Percentiles rank a stretch among this genome's conserved stretches.
These are phyloP conservation scores for Phialophora expanda DNA, from an alignment of 2,329 filamentous ascomycete species.

Conservation along the genomic window DNA sequence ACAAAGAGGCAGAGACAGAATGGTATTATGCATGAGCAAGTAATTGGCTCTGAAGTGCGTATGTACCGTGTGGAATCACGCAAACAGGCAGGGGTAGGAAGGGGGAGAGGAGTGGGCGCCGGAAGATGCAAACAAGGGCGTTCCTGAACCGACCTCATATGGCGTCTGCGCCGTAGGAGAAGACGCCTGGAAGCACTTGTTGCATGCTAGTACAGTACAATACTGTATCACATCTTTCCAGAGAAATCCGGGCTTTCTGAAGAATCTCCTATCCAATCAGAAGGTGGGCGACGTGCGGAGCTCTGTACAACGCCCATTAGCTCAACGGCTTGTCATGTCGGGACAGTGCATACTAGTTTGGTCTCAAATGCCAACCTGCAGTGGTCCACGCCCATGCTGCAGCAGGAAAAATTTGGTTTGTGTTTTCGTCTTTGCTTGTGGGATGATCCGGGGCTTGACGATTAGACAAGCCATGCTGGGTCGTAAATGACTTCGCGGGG, in stretches of 20 bases:
- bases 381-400: constrained; percentile 25
- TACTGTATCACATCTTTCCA: constrained; percentile 31
- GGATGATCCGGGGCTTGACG: constrained; percentile 13
- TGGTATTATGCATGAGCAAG: constrained; percentile 27
- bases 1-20: constrained; percentile 23
- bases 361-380: constrained; percentile 36
- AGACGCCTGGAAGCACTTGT: constrained; percentile 22
- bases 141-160: constrained; percentile 32
- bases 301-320: constrained; percentile 28
- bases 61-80: constrained; percentile 25
- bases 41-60: constrained; percentile 23
- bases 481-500: neutral
- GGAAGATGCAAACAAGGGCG: constrained; percentile 38
- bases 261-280: constrained; percentile 28
- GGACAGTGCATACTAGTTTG: constrained; percentile 28
- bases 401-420: constrained; percentile 27
- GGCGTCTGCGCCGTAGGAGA: constrained; percentile 18
- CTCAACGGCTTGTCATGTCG: constrained; percentile 32
- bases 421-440: constrained; percentile 22
- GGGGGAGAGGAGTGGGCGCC: constrained; percentile 14
- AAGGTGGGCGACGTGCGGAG: constrained; percentile 18
- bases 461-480: constrained; percentile 22
- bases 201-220: constrained; percentile 31
- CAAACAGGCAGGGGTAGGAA: constrained; percentile 39
- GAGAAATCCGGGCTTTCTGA: constrained; percentile 24